phyloP scores from a whole-genome alignment of 441 rosid species.

The Hura crepitans region DNA sequence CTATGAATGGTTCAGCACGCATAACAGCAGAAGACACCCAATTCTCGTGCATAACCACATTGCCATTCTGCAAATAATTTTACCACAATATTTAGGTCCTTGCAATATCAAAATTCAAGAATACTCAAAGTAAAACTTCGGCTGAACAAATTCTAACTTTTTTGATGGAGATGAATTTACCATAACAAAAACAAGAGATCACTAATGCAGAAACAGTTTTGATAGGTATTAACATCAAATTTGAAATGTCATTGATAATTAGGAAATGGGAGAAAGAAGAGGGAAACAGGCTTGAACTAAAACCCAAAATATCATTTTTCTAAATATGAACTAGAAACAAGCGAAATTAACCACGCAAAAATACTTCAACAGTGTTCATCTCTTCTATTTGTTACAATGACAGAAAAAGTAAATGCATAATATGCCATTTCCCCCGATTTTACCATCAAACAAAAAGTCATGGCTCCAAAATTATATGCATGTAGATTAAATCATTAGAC shows the following conservation, averaged over 20 bases:
- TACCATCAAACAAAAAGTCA: conserved; percentile 29
- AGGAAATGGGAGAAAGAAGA: conserved; percentile 10
- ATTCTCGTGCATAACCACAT: conserved; percentile 32
- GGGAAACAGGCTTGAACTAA: background rate
- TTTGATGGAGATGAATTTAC: conserved; percentile 7
- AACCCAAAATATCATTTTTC: background rate
- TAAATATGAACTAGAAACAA: conserved; percentile 11
- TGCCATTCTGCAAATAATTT: conserved; percentile 44
- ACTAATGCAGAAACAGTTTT: background rate
- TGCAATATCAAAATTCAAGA: conserved; percentile 12
- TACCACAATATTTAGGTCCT: conserved; percentile 17
- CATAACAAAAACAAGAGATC: background rate
- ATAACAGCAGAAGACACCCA: conserved; percentile 24
- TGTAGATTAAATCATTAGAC: background rate
- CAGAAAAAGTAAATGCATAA: conserved; percentile 11
- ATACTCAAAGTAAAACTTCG: background rate
- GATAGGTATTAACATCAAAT: conserved; percentile 1
- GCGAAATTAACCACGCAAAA: conserved; percentile 11
- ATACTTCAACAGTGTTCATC: conserved; percentile 19
- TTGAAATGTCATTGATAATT: background rate
- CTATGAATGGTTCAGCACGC: conserved; percentile 32
- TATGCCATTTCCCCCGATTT: conserved; percentile 24
- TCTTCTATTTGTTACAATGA: conserved; percentile 24
- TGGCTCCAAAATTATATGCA: background rate
- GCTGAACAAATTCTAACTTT: conserved; percentile 23